phyloP scores from a whole-genome alignment of 805 yeast species.

The Kodamaea nitidulidarum region DNA sequence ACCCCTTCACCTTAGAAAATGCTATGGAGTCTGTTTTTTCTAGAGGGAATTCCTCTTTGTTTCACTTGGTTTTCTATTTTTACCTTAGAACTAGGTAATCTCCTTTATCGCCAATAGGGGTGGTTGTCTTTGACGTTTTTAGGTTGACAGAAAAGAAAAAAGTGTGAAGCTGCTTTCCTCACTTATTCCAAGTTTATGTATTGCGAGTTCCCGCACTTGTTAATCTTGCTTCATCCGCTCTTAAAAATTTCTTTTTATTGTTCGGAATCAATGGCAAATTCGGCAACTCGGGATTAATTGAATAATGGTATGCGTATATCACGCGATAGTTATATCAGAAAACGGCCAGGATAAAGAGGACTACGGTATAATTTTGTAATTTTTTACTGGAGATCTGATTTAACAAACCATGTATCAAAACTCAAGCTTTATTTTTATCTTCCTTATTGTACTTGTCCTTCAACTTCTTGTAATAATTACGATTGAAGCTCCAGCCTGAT shows the following conservation, averaged over 20 bases:
- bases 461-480: conserved; percentile 23
- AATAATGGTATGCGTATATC: too few relatives aligned
- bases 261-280: background rate
- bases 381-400: too few relatives aligned
- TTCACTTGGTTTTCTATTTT: background rate
- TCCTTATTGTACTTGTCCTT: conserved; percentile 18
- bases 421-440: too few relatives aligned
- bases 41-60: background rate
- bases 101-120: background rate
- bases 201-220: background rate
- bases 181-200: background rate
- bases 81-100: background rate
- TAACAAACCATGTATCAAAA: too few relatives aligned
- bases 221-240: background rate
- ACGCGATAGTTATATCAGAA: too few relatives aligned
- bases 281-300: background rate
- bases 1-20: too few relatives aligned
- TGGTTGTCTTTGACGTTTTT: background rate
- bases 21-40: background rate
- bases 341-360: too few relatives aligned
- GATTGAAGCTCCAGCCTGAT: conserved; percentile 32
- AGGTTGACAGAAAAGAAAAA: background rate
- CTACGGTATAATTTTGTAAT: too few relatives aligned
- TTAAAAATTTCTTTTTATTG: background rate
- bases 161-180: background rate